These are phyloP conservation scores for Botryotinia narcissicola DNA, from an alignment of 2,329 filamentous ascomycete genomes.

Conservation along the genomic window DNA sequence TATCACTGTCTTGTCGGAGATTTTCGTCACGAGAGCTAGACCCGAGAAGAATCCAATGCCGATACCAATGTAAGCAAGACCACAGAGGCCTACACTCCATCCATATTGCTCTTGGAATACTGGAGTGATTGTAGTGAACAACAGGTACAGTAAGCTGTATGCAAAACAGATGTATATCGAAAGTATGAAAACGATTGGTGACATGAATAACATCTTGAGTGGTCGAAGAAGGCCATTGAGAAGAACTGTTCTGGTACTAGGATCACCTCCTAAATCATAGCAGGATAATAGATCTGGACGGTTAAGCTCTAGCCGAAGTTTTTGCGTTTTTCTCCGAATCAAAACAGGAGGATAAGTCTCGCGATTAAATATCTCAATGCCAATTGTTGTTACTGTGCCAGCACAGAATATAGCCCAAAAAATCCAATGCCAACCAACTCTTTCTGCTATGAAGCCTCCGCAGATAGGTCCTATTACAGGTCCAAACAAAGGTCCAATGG, in stretches of 20 bases:
- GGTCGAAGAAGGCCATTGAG: slow-evolving; percentile 43
- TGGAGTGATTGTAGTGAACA: slow-evolving; percentile 49
- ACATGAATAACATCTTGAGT: slow-evolving; percentile 42
- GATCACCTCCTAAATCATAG: slow-evolving; percentile 40
- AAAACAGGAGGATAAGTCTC: slow-evolving; percentile 51
- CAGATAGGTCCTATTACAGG: slow-evolving; percentile 35
- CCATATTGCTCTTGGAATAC: slow-evolving; percentile 47
- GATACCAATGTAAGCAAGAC: slow-evolving; percentile 45
- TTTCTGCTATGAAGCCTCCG: slow-evolving; percentile 41
- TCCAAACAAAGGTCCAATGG: slow-evolving; percentile 30
- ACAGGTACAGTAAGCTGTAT: slow-evolving; percentile 52
- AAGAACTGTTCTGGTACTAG: slow-evolving; percentile 5
- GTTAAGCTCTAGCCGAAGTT: slow-evolving; percentile 44
- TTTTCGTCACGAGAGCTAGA: slow-evolving; percentile 41
- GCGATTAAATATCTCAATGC: slow-evolving; percentile 42
- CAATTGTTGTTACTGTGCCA: slow-evolving; percentile 35
- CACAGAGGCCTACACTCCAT: slow-evolving; percentile 42
- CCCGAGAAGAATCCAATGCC: slow-evolving; percentile 42
- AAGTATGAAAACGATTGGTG: slow-evolving; percentile 49
- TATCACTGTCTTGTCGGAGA: slow-evolving; percentile 46
- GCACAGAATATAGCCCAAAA: slow-evolving; percentile 49
- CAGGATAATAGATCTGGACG: slow-evolving; percentile 43
- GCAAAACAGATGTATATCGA: slow-evolving; percentile 75
- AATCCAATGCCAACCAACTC: slow-evolving; percentile 47
- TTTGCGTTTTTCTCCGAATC: slow-evolving; percentile 45